A percentile compares a stretch with the other conserved stretches of the same genome.
Conservation (phyloP, 345 rosid species). For the Pistacia integerrima region DNA sequence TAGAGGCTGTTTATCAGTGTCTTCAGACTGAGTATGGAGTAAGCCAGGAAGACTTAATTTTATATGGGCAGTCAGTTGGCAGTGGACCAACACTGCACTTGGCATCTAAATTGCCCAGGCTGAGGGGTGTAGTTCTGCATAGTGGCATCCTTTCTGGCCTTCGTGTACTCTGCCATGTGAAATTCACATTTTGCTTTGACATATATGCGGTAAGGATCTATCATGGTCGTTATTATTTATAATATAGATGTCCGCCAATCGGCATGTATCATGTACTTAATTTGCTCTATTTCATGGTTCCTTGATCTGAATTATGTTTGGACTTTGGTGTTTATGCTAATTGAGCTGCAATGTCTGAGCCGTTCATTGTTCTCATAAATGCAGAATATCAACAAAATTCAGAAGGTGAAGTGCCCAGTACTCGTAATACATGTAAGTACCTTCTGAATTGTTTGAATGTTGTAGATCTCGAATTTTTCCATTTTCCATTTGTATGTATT, state of each 20-base stretch:
- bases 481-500: not conserved
- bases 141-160: slow-evolving; percentile 99
- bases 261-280: not conserved
- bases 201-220: slow-evolving; percentile 64
- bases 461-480: not conserved
- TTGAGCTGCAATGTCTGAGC: slow-evolving; percentile 11
- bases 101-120: slow-evolving; percentile 93
- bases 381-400: slow-evolving; percentile 89
- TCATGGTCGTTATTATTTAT: not conserved
- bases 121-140: slow-evolving; percentile 96
- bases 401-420: slow-evolving; percentile 88
- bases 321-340: slow-evolving; percentile 7
- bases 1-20: slow-evolving; percentile 93
- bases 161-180: slow-evolving; percentile 96
- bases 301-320: slow-evolving; percentile 3
- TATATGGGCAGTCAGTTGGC: slow-evolving; percentile 98
- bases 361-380: slow-evolving; percentile 14
- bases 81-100: slow-evolving; percentile 96
- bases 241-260: not conserved
- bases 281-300: slow-evolving; percentile 7
- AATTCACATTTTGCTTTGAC: slow-evolving; percentile 82
- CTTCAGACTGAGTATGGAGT: slow-evolving; percentile 92
- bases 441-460: slow-evolving; percentile 2
- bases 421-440: slow-evolving; percentile 90
- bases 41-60: slow-evolving; percentile 83